Base-by-base conservation (phyloP, 768 basidiomycete species). In the Mycena rebaudengoi region DNA sequence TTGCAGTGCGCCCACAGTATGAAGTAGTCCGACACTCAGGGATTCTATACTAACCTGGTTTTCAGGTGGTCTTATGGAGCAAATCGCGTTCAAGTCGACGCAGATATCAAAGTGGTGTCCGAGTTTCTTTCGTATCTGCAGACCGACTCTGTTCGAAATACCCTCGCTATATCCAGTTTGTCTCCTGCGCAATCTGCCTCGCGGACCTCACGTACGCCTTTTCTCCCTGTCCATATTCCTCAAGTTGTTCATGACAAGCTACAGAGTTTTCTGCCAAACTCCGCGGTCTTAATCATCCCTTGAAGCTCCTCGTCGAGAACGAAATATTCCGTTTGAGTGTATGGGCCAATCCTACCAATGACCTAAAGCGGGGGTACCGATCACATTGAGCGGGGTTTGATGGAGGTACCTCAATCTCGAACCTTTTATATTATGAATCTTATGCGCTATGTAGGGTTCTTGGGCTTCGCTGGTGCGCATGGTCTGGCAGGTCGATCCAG, bases 11-110 rank as follows among this genome's bases (percentile, higher is more conserved):
- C n/a, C 91, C 96, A 10, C 95, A 95, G 96, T 98, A 75, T 76
- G 94, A 70, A 30, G 37, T 52, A 41, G n/a, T 52, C 21, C 35
- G 7, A 46, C 4, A 30, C 26, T 50, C 26, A 28, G 30, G 18
- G 37, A 46, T 52, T 25, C 25, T n/a, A n/a, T 40, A 48, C 49
- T 64, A 4, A 60, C 25, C n/a, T 26, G 32, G 20, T 33, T 54
- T 23, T 1, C 69, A 98, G 96, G 70, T 99, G 97, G 96, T 91
- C 96, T 5, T 98, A 90, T 73, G 98, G 97, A n/a, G 92, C 94
- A 25, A 94, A 94, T 75, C 89, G 95, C 3, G 88, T 95, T 6
- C 96, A 98, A 77, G 81, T 98, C 20, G 89, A 92, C 65, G 89
- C 92, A 1, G 97, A 99, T 73, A 86, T 96, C 70, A 94, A 91